phyloP scores from a whole-genome alignment of 2,329 filamentous ascomycete species.

The Diaporthe caulivora region DNA sequence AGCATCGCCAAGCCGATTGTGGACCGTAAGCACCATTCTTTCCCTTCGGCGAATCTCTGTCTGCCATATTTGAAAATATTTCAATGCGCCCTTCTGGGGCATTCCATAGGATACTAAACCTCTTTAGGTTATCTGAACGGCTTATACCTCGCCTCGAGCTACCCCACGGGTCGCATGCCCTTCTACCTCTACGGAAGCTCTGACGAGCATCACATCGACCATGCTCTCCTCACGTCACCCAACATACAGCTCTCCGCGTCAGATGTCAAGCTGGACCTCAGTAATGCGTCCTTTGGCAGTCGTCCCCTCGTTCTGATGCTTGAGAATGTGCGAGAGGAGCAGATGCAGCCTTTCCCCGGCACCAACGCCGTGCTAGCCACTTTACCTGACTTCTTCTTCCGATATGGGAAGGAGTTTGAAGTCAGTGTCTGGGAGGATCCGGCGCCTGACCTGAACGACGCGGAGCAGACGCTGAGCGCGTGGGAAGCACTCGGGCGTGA shows the following conservation, averaged over 20 bases:
- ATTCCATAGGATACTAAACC: too few species aligned
- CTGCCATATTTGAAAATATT: too few species aligned
- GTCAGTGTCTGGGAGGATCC: constrained; percentile 49
- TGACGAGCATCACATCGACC: constrained; percentile 54
- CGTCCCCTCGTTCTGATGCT: constrained; percentile 42
- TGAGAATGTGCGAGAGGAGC: constrained; percentile 47
- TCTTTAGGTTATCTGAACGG: constrained; percentile 48
- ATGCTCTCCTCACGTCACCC: constrained; percentile 56
- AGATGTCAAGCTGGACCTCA: constrained; percentile 1
- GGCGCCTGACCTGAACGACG: background rate
- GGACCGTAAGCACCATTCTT: constrained; percentile 40
- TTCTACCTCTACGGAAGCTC: constrained; percentile 58
- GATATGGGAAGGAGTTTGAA: constrained; percentile 44
- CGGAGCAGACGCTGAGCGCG: background rate
- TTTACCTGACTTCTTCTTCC: constrained; percentile 50
- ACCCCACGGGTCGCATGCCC: constrained; percentile 54
- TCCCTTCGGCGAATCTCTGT: too few species aligned
- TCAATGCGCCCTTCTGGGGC: too few species aligned
- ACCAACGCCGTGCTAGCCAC: constrained; percentile 40
- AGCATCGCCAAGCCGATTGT: background rate
- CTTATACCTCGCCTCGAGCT: constrained; percentile 48
- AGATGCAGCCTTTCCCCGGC: constrained; percentile 54
- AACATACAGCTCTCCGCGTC: constrained; percentile 46
- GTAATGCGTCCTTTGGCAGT: constrained; percentile 41
- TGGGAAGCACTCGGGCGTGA: constrained; percentile 38